phyloP scores from a whole-genome alignment of 2,329 filamentous ascomycete species.

The Exophiala phaeomuriformis region DNA sequence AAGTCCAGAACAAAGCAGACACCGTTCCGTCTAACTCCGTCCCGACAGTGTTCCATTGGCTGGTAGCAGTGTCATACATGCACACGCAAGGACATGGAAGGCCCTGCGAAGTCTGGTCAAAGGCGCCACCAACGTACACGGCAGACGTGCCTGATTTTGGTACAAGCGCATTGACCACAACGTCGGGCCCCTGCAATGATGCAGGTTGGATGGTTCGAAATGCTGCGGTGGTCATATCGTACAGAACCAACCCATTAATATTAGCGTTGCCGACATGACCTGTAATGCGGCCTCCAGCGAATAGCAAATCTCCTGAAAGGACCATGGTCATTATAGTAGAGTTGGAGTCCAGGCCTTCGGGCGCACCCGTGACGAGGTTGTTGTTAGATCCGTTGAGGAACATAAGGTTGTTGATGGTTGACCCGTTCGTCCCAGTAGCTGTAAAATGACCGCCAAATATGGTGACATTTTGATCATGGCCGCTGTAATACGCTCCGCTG shows the following conservation, averaged over 20 bases:
- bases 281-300: conserved; percentile 71
- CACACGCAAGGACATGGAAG: conserved; percentile 78
- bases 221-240: conserved; percentile 60
- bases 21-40: conserved; percentile 64
- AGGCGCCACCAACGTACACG: conserved; percentile 80
- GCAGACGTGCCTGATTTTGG: conserved; percentile 62
- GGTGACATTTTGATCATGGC: conserved; percentile 67
- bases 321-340: conserved; percentile 70
- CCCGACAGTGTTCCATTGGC: conserved; percentile 75
- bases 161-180: conserved; percentile 68
- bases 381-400: conserved; percentile 71
- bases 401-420: conserved; percentile 68
- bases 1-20: conserved; percentile 67
- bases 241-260: conserved; percentile 70
- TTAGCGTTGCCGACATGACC: conserved; percentile 58
- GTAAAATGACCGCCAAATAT: conserved; percentile 82
- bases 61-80: conserved; percentile 61
- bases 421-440: conserved; percentile 60
- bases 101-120: conserved; percentile 66
- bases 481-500: conserved; percentile 69
- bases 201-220: conserved; percentile 66
- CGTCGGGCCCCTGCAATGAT: conserved; percentile 60
- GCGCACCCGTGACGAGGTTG: conserved; percentile 62
- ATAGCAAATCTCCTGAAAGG: conserved; percentile 61
- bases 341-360: conserved; percentile 56